Evolutionary conservation across 1,139 yeast species (phyloP), one percentile per base, ranked within the genome.

Genomic region (Yamadazyma jaroonii): DNA sequence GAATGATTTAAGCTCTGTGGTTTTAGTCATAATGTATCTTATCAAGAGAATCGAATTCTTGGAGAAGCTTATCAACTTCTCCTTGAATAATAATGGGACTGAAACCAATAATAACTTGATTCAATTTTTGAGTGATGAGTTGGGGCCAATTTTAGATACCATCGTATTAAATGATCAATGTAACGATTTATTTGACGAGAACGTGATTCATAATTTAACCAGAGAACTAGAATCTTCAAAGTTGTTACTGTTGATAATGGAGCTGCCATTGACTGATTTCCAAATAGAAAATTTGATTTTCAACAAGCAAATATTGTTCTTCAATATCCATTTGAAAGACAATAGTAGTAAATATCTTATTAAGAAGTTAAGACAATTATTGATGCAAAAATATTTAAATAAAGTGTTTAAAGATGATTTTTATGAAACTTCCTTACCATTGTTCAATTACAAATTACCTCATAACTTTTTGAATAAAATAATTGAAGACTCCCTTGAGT

Each of bases 131-230:
- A 48, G 59, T 11, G 56, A 56, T 30, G 56, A 59, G 22, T 41
- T 64, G 38, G 43, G 61, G 30, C 69, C 69, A 0, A 36, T 65
- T 12, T 43, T 65, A 15, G 69, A 62, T 34, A 45, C 52, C 11
- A 38, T 61, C n/a, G 39, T 39, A 10, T 15, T 34, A 12, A 36
- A 30, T 27, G 27, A 38, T 2, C 9, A 29, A 9, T 23, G 42
- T 6, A 30, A 29, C 4, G 22, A 35, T 6, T 15, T 41, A 8
- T 46, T 48, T 29, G 48, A 40, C 32, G 38, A 35, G 2, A 39
- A 40, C 5, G 33, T 47, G 17, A n/a, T 42, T 17, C 9, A 20
- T 34, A 21, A 36, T 15, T 50, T 65, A 32, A 55, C 50, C 10
- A 42, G 62, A 35, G 64, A 60, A 38, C 44, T 42, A 15, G 72